A percentile compares a stretch with the other conserved stretches of the same genome.
Evolutionary conservation across 2,329 filamentous ascomycete genomes (phyloP).

Genomic region (Xylaria sp.): DNA sequence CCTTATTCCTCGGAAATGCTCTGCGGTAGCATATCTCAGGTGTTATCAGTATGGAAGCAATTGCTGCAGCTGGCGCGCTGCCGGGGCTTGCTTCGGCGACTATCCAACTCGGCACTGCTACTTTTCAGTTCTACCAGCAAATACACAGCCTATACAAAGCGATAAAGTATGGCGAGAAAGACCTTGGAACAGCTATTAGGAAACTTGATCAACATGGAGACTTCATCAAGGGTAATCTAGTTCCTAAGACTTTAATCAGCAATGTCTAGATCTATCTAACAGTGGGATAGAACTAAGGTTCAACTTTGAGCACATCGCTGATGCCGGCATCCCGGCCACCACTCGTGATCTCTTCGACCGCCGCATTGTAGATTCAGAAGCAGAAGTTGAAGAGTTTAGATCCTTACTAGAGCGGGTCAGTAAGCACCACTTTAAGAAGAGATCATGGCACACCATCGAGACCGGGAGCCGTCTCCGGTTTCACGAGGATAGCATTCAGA

Average conservation of each 20-base stretch:
- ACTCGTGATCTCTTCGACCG: slow-evolving; percentile 10
- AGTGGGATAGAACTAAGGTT: slow-evolving; percentile 9
- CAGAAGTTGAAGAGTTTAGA: slow-evolving; percentile 14
- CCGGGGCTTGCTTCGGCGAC: slow-evolving; percentile 18
- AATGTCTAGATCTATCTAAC: not conserved
- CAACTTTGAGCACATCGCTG: slow-evolving; percentile 9
- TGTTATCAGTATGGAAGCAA: slow-evolving; percentile 7
- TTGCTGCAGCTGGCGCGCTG: slow-evolving; percentile 18
- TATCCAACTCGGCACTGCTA: slow-evolving; percentile 20
- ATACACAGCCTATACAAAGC: slow-evolving; percentile 16
- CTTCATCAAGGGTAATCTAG: slow-evolving; percentile 17
- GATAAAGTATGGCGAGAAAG: slow-evolving; percentile 15
- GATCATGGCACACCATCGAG: slow-evolving; percentile 11
- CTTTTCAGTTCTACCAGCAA: slow-evolving; percentile 24
- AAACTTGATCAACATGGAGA: slow-evolving; percentile 16
- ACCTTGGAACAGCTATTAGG: slow-evolving; percentile 6
- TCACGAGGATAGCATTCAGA: slow-evolving; percentile 16
- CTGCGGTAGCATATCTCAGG: not conserved
- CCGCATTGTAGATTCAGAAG: slow-evolving; percentile 12
- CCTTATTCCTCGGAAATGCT: not conserved
- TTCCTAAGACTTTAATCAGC: not conserved
- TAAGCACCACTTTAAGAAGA: slow-evolving; percentile 16
- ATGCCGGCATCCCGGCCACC: not conserved
- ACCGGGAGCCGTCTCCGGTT: slow-evolving; percentile 21
- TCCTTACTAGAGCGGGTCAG: slow-evolving; percentile 15